These are phyloP conservation scores for Leccinellum luteum DNA, from an alignment of 768 basidiomycete species.

Conservation along the genomic window DNA sequence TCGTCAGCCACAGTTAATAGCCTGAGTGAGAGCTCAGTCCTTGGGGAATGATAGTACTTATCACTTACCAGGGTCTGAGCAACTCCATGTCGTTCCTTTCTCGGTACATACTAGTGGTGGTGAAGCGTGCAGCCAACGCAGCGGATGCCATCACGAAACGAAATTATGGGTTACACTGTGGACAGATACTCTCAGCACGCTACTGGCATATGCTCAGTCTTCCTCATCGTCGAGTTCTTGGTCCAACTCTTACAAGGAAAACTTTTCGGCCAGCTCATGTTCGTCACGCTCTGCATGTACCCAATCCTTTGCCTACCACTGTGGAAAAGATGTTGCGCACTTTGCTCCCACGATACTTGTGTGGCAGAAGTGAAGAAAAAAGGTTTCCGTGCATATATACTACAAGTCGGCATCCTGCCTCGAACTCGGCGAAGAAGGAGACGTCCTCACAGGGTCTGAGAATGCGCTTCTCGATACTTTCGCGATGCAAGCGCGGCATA, in stretches of 20 bases:
- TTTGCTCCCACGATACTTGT: slow-evolving; percentile 24
- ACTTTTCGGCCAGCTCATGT: slow-evolving; percentile 36
- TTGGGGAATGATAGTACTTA: too few species aligned
- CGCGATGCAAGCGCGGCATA: slow-evolving; percentile 16
- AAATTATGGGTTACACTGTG: slow-evolving; percentile 16
- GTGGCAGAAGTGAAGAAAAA: slow-evolving; percentile 21
- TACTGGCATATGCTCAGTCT: slow-evolving; percentile 26
- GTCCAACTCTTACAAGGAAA: slow-evolving; percentile 31
- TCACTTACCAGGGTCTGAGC: too few species aligned
- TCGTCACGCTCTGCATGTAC: slow-evolving; percentile 27
- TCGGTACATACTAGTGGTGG: too few species aligned
- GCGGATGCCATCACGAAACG: slow-evolving; percentile 31
- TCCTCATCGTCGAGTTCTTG: slow-evolving; percentile 30
- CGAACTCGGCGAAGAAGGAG: not conserved
- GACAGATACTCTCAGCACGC: not conserved
- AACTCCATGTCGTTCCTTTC: too few species aligned
- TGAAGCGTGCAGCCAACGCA: slow-evolving; percentile 27
- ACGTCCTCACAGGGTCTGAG: not conserved
- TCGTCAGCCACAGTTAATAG: too few species aligned
- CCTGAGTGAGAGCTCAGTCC: too few species aligned
- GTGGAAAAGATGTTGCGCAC: slow-evolving; percentile 10
- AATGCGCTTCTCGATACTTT: slow-evolving; percentile 10
- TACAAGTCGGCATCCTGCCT: slow-evolving; percentile 5
- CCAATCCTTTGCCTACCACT: not conserved
- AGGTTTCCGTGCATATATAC: slow-evolving; percentile 12